Evolutionary conservation across 2,329 filamentous ascomycete species (phyloP), one percentile per base, ranked within the genome.

Genomic region (Ustulina deusta): DNA sequence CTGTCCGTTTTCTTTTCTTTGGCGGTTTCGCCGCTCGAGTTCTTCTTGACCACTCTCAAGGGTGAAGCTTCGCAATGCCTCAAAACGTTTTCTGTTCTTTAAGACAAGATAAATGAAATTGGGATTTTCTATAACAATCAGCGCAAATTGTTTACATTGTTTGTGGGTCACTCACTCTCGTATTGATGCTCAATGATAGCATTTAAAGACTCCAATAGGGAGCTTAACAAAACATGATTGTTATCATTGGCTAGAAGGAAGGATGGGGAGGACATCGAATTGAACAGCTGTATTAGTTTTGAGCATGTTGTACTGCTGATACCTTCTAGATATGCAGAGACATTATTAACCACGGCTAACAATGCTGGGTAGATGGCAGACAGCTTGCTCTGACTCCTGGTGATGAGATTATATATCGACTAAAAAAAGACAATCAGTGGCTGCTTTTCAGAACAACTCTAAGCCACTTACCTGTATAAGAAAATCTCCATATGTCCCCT

Each of bases 391-490:
- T 97, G 95, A 76, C 94, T 97, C 5, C 90, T 91, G 0, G 94
- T 96, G 75, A 98, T 97, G 69, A 99, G 87, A 34, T 87, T 93
- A 78, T 97, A 97, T 68, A 98, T 94, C 6, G 94, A 97, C 89
- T 95, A 68, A 11, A 36, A n/a, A 49, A 34, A 9, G 51, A 27
- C 36, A 61, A 80, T 69, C 79, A 76, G 62, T 27, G 20, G 25
- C 36, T 25, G 17, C 20, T 3, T 17, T 32, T 10, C 48, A 32
- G 32, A 61, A 81, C 58, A 81, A 79, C 55, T 17, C 6, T 38
- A 11, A 68, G 40, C 32, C 34, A 78, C 89, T 81, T 82, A 93
- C 92, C 76, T 94, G 95, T 67, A 99, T 91, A 60, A 99, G 84
- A 77, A 96, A 98, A 80, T 99, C 96, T 25, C 92, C 93, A 80